Conservation (phyloP, 345 rosid species). For the Hibiscus syriacus region DNA sequence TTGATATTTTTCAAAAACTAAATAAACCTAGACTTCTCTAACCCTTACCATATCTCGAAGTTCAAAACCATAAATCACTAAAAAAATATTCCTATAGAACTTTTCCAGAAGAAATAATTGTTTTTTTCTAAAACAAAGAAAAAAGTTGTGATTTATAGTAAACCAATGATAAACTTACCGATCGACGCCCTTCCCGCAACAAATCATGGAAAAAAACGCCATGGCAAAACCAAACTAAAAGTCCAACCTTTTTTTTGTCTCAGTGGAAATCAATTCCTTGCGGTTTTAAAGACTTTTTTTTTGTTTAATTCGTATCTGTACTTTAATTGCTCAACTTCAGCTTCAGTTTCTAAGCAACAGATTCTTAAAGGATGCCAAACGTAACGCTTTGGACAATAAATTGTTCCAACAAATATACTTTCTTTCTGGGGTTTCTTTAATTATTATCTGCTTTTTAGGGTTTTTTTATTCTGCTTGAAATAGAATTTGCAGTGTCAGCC, state of each 20-base stretch:
- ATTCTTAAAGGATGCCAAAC: slow-evolving; percentile 14
- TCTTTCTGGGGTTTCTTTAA: too few relatives aligned
- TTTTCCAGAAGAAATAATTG: neutral
- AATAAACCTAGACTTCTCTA: too few relatives aligned
- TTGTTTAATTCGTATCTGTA: neutral
- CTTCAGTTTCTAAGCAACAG: neutral
- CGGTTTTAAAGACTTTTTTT: neutral
- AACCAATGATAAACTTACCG: slow-evolving; percentile 43
- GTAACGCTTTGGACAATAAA: too few relatives aligned
- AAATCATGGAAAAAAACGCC: slow-evolving; percentile 53
- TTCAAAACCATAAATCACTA: neutral
- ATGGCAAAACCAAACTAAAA: slow-evolving; percentile 28
- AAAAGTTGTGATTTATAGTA: neutral
- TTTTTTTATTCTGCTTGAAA: too few relatives aligned
- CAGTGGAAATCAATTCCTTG: too few relatives aligned
- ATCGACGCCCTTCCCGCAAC: slow-evolving; percentile 60
- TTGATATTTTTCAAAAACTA: too few relatives aligned
- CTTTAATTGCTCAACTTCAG: neutral
- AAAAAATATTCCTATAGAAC: neutral
- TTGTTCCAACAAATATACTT: too few relatives aligned
- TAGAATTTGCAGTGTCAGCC: too few relatives aligned
- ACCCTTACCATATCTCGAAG: too few relatives aligned
- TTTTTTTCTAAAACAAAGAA: neutral
- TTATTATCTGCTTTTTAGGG: too few relatives aligned
- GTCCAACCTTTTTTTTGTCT: slow-evolving; percentile 7